phyloP scores from a whole-genome alignment of 306 rosid genomes.

The Cicer cuneatum region DNA sequence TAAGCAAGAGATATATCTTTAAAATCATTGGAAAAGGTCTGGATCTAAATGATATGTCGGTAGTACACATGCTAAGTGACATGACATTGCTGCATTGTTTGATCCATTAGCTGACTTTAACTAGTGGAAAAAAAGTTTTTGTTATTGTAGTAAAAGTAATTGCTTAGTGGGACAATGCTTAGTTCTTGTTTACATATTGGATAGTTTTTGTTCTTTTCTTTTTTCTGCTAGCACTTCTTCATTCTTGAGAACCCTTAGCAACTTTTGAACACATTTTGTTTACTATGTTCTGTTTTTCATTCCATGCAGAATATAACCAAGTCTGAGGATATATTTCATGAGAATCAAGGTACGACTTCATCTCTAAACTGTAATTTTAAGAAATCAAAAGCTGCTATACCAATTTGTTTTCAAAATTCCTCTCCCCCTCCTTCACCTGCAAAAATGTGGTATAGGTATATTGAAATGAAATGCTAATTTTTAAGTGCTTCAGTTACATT shows the following conservation, averaged over 20 bases:
- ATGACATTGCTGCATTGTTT: background rate
- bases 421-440: background rate
- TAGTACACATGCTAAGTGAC: background rate
- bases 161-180: background rate
- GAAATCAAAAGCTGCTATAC: background rate
- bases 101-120: background rate
- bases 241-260: conserved; percentile 7
- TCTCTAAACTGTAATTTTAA: conserved; percentile 21
- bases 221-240: conserved; percentile 25
- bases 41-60: background rate
- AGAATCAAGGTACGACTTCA: conserved; percentile 58
- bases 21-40: background rate
- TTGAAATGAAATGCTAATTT: conserved; percentile 8
- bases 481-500: conserved; percentile 12
- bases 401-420: conserved; percentile 29
- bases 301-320: conserved; percentile 57
- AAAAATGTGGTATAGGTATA: background rate
- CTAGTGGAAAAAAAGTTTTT: background rate
- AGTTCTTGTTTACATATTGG: background rate
- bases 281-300: conserved; percentile 16
- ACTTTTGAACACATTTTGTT: conserved; percentile 8
- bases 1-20: conserved; percentile 3
- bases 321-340: conserved; percentile 48
- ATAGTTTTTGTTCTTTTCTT: conserved; percentile 13
- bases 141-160: background rate